Base-by-base conservation (phyloP, 441 rosid species). In the Arabidopsis hybrid region DNA sequence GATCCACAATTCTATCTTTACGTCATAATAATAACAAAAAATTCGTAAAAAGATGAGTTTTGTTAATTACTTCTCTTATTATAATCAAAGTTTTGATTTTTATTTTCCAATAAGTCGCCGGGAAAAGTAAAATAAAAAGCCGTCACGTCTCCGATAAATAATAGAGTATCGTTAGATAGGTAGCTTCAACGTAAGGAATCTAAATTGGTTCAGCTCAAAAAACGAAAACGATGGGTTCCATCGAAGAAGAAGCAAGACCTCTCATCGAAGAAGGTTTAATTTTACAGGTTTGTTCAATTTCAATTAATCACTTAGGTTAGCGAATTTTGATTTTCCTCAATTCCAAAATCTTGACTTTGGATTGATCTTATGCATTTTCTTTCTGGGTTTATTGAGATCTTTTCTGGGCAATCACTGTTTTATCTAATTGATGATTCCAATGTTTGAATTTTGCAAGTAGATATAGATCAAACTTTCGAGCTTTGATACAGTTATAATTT, bases 191-290 rank as follows among this genome's bases (percentile, higher is more conserved):
- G 65, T 56, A 12, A 16, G 67, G 78, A 74, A 51, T 75, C 73
- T 60, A 60, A 67, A 67, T 59, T 59, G 31, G 31, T 67, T 42
- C 4, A 4, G 39, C 56, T 31, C 60, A 21, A 21, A 34, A 36
- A 67, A 39, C 64, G 42, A 60, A 35, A 45, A 53, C 60, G 72
- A 79, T 82, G 79, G 79, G 83, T 13, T 79, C 85, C 29, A 46
- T 70, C 4, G 83, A 76, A 40, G 85, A 76, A 73, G 79, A 79
- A 3, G 26, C 31, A 21, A 65, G 53, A 50, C 62, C 74, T 59
- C 79, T 79, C 67, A 67, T 82, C 72, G 83, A 79, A 69, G 65
- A 78, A 60, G 81, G 76, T 63, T 71, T 75, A 35, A 34, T 67
- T 1, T 6, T 50, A 4, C 76, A 79, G 80, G 85, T 80, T 67